These are phyloP conservation scores for Solanum medicagineum DNA, from an alignment of 257 asterid species.

Conservation along the genomic window DNA sequence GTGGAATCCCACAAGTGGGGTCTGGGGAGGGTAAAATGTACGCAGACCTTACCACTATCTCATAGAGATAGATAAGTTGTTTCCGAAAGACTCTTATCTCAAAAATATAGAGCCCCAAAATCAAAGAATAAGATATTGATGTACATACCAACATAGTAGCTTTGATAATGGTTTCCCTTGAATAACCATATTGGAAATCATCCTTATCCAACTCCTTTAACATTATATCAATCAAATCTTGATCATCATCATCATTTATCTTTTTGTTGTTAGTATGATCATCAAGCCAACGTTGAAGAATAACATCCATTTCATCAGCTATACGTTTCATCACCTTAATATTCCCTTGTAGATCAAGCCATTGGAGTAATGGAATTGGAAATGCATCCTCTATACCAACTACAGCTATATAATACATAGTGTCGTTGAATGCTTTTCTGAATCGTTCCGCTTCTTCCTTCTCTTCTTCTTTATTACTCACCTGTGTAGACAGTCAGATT, in stretches of 20 bases:
- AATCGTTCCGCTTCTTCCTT: neutral
- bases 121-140: neutral
- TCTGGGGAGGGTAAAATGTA: too few species aligned
- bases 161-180: neutral
- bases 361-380: neutral
- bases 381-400: conserved; percentile 7
- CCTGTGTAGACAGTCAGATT: neutral
- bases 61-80: too few species aligned
- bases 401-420: neutral
- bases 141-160: neutral
- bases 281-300: conserved; percentile 16
- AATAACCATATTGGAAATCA: neutral
- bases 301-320: conserved; percentile 13
- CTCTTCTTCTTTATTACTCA: neutral
- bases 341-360: conserved; percentile 20
- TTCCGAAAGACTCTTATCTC: too few species aligned
- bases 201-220: neutral
- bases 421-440: neutral
- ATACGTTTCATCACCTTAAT: conserved; percentile 15
- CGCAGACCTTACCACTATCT: too few species aligned
- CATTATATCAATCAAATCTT: conserved; percentile 19
- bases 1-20: too few species aligned
- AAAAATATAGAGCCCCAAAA: too few species aligned
- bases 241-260: neutral
- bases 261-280: conserved; percentile 2